Percentiles rank a stretch among this genome's conserved stretches.
phyloP scores from a whole-genome alignment of 768 basidiomycete genomes.

The Boletus rex-veris region DNA sequence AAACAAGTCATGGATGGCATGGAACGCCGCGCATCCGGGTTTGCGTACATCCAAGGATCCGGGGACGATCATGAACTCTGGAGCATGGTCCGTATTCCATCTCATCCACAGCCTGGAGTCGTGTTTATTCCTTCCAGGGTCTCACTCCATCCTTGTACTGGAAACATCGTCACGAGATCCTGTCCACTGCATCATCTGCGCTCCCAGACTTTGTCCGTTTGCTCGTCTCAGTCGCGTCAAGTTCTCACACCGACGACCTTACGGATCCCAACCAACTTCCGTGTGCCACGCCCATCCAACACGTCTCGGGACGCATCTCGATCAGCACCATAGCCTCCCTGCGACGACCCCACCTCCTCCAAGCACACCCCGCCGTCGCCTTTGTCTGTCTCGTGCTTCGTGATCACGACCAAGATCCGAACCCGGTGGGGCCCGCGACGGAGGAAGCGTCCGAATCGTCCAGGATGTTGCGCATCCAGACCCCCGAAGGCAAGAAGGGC shows the following conservation, averaged over 20 bases:
- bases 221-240: conserved; percentile 5
- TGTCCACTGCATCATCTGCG: conserved; percentile 44
- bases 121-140: conserved; percentile 44
- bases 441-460: not conserved
- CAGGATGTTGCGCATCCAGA: conserved; percentile 23
- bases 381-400: conserved; percentile 16
- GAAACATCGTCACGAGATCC: conserved; percentile 47
- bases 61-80: conserved; percentile 95
- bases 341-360: conserved; percentile 1
- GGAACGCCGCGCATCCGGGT: conserved; percentile 65
- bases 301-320: conserved; percentile 39
- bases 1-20: conserved; percentile 57
- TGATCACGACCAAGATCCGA: not conserved
- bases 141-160: conserved; percentile 75
- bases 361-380: conserved; percentile 4
- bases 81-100: conserved; percentile 55
- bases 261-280: not conserved
- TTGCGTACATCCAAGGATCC: conserved; percentile 87
- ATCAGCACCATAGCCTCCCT: conserved; percentile 36
- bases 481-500: conserved; percentile 49
- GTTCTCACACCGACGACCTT: not conserved
- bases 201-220: conserved; percentile 38
- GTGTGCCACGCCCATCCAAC: conserved; percentile 16
- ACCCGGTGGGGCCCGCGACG: no score
- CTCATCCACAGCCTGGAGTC: not conserved